These are phyloP conservation scores for Neohortaea acidophila DNA, from an alignment of 495 filamentous ascomycete genomes.

Conservation along the genomic window DNA sequence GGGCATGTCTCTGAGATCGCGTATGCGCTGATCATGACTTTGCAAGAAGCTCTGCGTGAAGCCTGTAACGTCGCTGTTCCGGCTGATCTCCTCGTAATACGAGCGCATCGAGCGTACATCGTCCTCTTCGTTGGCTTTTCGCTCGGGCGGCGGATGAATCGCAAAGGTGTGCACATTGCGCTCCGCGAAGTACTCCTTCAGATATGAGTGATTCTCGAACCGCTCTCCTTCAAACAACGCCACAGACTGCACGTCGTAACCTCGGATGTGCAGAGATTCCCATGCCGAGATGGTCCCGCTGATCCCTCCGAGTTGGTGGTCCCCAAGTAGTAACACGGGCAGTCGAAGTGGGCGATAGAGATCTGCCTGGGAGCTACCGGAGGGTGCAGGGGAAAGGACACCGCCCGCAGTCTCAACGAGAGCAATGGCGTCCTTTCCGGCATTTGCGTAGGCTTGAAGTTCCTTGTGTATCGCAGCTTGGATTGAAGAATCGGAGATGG, in stretches of 20 bases:
- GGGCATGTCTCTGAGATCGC: slow-evolving; percentile 43
- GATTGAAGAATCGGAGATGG: slow-evolving; percentile 36
- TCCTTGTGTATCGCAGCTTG: slow-evolving; percentile 33
- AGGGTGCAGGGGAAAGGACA: slow-evolving; percentile 56
- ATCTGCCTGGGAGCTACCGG: slow-evolving; percentile 60
- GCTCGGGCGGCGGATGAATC: slow-evolving; percentile 38
- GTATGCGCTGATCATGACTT: slow-evolving; percentile 36
- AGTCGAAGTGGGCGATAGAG: slow-evolving; percentile 54
- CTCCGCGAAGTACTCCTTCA: slow-evolving; percentile 44
- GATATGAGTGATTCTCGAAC: slow-evolving; percentile 51
- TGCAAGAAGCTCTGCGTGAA: slow-evolving; percentile 29
- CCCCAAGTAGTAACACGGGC: slow-evolving; percentile 57
- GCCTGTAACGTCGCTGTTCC: slow-evolving; percentile 10
- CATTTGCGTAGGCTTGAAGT: slow-evolving; percentile 31
- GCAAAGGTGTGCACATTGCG: slow-evolving; percentile 40
- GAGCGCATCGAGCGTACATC: slow-evolving; percentile 40
- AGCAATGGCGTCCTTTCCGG: too few relatives aligned
- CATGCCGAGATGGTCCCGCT: slow-evolving; percentile 58
- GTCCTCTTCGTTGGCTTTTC: slow-evolving; percentile 16
- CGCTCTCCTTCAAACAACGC: slow-evolving; percentile 45
- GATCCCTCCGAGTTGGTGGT: slow-evolving; percentile 58
- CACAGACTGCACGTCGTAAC: slow-evolving; percentile 56
- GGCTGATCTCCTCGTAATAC: slow-evolving; percentile 43
- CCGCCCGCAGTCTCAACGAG: slow-evolving; percentile 67
- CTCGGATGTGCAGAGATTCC: slow-evolving; percentile 55